Evolutionary conservation across 441 rosid species (phyloP).

Genomic region (Flueggea neowawraea): DNA sequence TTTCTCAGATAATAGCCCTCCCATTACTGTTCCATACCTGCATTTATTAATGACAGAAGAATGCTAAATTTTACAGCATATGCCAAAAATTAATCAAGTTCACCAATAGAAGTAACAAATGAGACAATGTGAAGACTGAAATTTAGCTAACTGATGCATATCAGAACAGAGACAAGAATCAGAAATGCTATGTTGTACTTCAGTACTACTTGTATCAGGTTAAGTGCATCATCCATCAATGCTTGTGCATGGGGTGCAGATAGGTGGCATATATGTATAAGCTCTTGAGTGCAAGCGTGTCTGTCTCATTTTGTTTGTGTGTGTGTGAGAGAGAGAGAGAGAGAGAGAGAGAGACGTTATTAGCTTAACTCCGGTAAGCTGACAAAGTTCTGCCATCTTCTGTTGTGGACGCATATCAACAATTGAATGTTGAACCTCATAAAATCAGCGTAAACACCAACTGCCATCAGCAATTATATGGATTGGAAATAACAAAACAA

Average conservation of each 20-base stretch:
- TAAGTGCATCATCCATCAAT: too few relatives aligned
- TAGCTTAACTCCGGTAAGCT: conserved; percentile 84
- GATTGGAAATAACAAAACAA: conserved; percentile 8
- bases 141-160: not conserved
- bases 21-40: conserved; percentile 96
- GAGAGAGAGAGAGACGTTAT: conserved; percentile 64
- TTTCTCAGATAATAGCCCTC: conserved; percentile 93
- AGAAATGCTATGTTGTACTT: too few relatives aligned
- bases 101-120: too few relatives aligned
- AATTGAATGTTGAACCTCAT: conserved; percentile 92
- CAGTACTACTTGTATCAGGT: too few relatives aligned
- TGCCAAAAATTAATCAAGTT: too few relatives aligned
- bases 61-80: conserved; percentile 3
- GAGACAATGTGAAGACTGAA: too few relatives aligned
- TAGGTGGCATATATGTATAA: too few relatives aligned
- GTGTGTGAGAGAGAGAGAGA: conserved; percentile 11
- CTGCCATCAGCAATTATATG: not conserved
- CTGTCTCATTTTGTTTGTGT: not conserved
- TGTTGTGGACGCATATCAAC: conserved; percentile 97
- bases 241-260: too few relatives aligned
- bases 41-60: conserved; percentile 12
- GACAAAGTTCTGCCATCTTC: conserved; percentile 94
- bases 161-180: not conserved
- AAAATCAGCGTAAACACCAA: conserved; percentile 10
- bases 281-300: not conserved